phyloP scores from a whole-genome alignment of 2,329 filamentous ascomycete genomes.

The Corniculantispora saksenae region DNA sequence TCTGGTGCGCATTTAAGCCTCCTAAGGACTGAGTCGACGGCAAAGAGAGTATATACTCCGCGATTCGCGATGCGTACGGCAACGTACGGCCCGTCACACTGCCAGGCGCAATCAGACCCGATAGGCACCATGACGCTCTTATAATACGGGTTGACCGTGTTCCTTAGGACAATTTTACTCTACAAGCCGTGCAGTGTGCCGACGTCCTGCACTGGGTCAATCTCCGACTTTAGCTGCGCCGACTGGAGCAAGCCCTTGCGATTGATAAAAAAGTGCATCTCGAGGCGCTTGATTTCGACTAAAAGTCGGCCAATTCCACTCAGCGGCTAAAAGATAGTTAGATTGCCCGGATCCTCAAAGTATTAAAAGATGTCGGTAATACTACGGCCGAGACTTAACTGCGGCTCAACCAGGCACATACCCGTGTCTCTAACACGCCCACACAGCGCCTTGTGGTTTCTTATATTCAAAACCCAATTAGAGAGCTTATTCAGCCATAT shows the following conservation, averaged over 20 bases:
- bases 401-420: slow-evolving; percentile 48
- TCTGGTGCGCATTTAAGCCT: slow-evolving; percentile 60
- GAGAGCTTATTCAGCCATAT: slow-evolving; percentile 30
- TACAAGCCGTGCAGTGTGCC: slow-evolving; percentile 61
- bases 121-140: slow-evolving; percentile 58
- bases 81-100: slow-evolving; percentile 44
- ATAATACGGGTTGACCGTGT: slow-evolving; percentile 38
- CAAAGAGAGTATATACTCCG: slow-evolving; percentile 49
- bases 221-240: slow-evolving; percentile 48
- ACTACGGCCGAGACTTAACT: slow-evolving; percentile 39
- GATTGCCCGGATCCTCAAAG: slow-evolving; percentile 32
- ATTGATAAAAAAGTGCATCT: slow-evolving; percentile 57
- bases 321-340: slow-evolving; percentile 40
- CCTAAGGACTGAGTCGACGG: slow-evolving; percentile 55
- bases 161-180: slow-evolving; percentile 59
- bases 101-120: slow-evolving; percentile 34
- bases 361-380: slow-evolving; percentile 47
- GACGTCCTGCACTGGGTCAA: slow-evolving; percentile 59
- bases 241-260: slow-evolving; percentile 43
- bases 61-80: slow-evolving; percentile 30
- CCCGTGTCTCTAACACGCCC: background rate
- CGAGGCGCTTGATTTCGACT: slow-evolving; percentile 53
- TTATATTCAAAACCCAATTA: slow-evolving; percentile 39
- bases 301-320: slow-evolving; percentile 29
- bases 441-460: slow-evolving; percentile 19